Evolutionary conservation across 306 rosid genomes (phyloP).

Genomic region (Prunus dulcis): DNA sequence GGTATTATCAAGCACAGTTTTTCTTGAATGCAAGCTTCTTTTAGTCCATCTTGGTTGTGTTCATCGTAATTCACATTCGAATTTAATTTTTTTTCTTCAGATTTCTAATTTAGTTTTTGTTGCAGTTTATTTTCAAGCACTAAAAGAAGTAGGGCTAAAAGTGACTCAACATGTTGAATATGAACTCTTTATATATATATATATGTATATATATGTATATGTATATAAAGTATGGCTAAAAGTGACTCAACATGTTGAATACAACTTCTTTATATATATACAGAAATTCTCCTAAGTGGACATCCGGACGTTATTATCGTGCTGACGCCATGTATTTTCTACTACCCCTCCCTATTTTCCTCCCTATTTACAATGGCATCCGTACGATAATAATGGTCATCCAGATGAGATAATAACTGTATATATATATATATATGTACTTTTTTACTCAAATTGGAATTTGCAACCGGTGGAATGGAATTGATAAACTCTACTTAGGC

Average conservation of each 20-base stretch:
- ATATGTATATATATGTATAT: too few relatives aligned
- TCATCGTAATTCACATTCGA: neutral
- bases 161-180: neutral
- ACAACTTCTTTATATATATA: neutral
- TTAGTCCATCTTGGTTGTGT: slow-evolving; percentile 25
- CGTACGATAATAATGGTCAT: too few relatives aligned
- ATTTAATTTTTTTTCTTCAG: neutral
- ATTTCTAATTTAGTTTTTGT: neutral
- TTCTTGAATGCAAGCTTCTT: neutral
- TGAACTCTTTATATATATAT: neutral
- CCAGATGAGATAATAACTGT: too few relatives aligned
- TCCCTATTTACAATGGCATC: too few relatives aligned
- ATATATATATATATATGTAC: too few relatives aligned
- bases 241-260: neutral
- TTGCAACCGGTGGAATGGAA: too few relatives aligned
- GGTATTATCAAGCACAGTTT: slow-evolving; percentile 40
- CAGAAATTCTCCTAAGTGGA: too few relatives aligned
- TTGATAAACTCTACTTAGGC: too few relatives aligned
- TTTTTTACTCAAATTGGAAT: too few relatives aligned
- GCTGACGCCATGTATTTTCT: too few relatives aligned
- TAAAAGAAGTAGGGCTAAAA: neutral
- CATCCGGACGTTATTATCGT: too few relatives aligned
- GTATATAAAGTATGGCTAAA: neutral
- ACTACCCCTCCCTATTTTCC: too few relatives aligned
- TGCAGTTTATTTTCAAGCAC: neutral